A percentile compares a stretch with the other conserved stretches of the same genome.
phyloP scores from a whole-genome alignment of 192 early-diverging fungal genomes.

The Phycomyces nitens region DNA sequence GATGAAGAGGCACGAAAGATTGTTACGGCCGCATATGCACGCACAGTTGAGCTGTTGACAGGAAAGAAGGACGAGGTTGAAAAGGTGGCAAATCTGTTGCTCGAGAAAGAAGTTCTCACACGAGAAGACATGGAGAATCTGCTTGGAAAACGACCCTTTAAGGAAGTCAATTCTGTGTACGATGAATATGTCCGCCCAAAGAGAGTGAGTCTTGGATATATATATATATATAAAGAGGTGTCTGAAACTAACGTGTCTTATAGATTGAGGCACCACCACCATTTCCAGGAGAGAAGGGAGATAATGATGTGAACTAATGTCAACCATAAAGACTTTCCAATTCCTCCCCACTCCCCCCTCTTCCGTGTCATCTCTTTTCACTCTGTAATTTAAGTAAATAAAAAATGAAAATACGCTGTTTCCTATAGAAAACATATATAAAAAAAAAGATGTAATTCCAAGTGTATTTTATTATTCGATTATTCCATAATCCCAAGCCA shows the following conservation, averaged over 20 bases:
- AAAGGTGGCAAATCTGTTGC: constrained; percentile 85
- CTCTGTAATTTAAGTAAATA: constrained; percentile 6
- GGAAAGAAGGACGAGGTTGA: constrained; percentile 85
- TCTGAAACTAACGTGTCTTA: too few relatives aligned
- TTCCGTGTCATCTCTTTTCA: neutral
- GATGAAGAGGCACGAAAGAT: constrained; percentile 91
- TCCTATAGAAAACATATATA: neutral
- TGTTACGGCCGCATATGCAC: constrained; percentile 74
- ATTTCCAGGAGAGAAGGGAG: neutral
- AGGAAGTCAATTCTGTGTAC: constrained; percentile 60
- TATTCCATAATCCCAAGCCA: too few relatives aligned
- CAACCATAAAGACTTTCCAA: neutral
- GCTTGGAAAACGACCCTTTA: constrained; percentile 82
- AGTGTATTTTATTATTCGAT: neutral
- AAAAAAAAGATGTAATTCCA: neutral
- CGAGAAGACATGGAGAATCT: constrained; percentile 93
- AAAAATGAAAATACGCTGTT: neutral
- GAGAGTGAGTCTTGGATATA: neutral
- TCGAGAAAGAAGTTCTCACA: constrained; percentile 96
- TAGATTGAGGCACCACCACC: too few relatives aligned
- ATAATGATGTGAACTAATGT: neutral
- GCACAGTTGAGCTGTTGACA: constrained; percentile 78
- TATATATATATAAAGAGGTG: too few relatives aligned
- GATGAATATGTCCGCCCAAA: constrained; percentile 58
- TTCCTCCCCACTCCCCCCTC: neutral